phyloP scores from a whole-genome alignment of 1,284 basidiomycete species.

The Marasmius oreades region DNA sequence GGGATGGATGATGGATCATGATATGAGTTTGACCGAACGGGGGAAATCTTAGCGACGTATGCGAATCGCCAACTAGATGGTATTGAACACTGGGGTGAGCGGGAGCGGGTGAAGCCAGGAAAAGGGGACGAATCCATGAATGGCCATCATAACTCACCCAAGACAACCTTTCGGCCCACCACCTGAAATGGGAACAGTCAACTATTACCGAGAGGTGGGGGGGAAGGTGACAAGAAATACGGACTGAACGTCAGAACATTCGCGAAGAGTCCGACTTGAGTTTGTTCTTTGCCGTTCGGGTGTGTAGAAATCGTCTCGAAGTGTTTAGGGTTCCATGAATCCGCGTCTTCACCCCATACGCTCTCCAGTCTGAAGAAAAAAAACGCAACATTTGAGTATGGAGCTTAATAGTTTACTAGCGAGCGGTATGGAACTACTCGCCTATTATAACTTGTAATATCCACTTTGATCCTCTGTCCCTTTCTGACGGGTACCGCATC shows the following conservation, averaged over 20 bases:
- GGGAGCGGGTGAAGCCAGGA: not conserved
- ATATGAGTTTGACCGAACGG: not conserved
- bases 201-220: not conserved
- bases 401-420: no score
- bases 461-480: not conserved
- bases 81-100: not conserved
- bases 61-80: not conserved
- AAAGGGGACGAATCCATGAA: no score
- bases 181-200: not conserved
- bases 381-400: slow-evolving; percentile 11
- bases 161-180: not conserved
- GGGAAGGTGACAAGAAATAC: not conserved
- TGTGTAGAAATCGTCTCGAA: not conserved
- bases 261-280: not conserved
- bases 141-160: not conserved
- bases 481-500: not conserved
- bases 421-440: not conserved
- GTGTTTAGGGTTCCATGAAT: not conserved
- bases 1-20: not conserved
- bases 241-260: not conserved
- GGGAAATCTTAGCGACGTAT: not conserved
- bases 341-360: not conserved
- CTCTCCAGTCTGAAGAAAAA: not conserved
- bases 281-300: not conserved
- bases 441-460: not conserved